Conservation (phyloP, 2,329 filamentous ascomycete species). For the Paracorniculantispora psalliotae region DNA sequence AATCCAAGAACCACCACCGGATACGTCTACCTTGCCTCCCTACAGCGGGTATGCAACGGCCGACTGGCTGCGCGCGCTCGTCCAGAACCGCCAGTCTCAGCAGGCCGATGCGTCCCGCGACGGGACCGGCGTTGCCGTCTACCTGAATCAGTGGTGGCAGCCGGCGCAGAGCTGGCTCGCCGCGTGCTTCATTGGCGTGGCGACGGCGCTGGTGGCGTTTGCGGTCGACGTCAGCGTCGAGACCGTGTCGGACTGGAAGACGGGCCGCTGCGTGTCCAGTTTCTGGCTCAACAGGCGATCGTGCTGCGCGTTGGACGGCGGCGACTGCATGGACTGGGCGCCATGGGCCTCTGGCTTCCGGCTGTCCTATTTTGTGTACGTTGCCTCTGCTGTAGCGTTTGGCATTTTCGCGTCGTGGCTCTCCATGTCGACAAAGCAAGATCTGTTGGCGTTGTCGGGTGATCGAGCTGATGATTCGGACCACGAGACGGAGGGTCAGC, state of each 20-base stretch:
- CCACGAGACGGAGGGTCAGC: background rate
- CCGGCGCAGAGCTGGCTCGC: slow-evolving; percentile 79
- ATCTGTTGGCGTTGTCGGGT: slow-evolving; percentile 79
- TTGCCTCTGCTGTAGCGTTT: slow-evolving; percentile 47
- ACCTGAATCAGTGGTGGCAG: slow-evolving; percentile 34
- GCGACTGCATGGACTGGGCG: slow-evolving; percentile 80
- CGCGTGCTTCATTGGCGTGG: slow-evolving; percentile 75
- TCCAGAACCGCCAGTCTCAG: background rate
- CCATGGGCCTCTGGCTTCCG: slow-evolving; percentile 60
- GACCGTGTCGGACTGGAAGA: slow-evolving; percentile 93
- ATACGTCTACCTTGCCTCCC: background rate
- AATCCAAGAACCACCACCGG: too few relatives aligned
- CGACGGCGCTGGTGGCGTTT: slow-evolving; percentile 79
- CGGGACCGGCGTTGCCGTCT: background rate
- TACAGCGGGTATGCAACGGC: slow-evolving; percentile 1
- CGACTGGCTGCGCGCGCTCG: slow-evolving; percentile 7
- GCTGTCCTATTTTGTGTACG: slow-evolving; percentile 23
- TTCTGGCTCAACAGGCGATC: slow-evolving; percentile 91
- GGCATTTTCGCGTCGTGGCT: slow-evolving; percentile 61
- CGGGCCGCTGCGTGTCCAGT: slow-evolving; percentile 78
- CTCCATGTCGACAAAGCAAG: slow-evolving; percentile 77
- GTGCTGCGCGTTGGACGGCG: slow-evolving; percentile 88
- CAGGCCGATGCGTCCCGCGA: background rate
- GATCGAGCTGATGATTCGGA: slow-evolving; percentile 56
- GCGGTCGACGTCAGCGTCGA: slow-evolving; percentile 85